Percentiles rank a stretch among this genome's conserved stretches.
These are phyloP conservation scores for Metarhizium rileyi DNA, from an alignment of 2,329 filamentous ascomycete genomes.

Conservation along the genomic window DNA sequence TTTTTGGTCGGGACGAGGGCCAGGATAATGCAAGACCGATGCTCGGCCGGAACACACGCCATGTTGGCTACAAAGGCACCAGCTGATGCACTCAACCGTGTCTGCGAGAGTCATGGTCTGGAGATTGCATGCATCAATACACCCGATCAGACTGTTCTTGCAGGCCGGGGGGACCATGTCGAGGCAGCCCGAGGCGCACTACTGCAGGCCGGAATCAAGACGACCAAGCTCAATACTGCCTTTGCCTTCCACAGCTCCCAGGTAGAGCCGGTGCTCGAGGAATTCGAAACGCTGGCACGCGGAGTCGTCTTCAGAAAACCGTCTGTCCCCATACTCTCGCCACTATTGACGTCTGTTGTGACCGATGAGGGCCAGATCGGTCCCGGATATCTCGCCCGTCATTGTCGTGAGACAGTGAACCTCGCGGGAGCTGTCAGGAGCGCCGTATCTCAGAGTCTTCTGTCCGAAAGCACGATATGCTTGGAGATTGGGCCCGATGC, in stretches of 20 bases:
- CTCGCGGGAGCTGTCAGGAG: neutral
- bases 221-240: neutral
- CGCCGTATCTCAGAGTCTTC: no score
- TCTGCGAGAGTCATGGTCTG: no score
- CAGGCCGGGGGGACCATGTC: neutral
- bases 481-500: neutral
- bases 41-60: no score
- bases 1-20: slow-evolving; percentile 63
- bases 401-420: neutral
- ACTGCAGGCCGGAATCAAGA: neutral
- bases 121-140: slow-evolving; percentile 10
- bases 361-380: no score
- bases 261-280: neutral
- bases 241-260: neutral
- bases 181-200: neutral
- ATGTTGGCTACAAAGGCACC: no score
- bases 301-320: neutral
- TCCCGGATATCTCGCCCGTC: neutral
- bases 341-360: neutral
- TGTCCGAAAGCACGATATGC: neutral
- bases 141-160: neutral
- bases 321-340: neutral
- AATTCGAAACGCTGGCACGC: neutral
- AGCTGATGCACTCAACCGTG: no score
- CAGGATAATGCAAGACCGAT: slow-evolving; percentile 53